Base-by-base conservation (phyloP, 495 filamentous ascomycete genomes). In the Xylaria sp. region DNA sequence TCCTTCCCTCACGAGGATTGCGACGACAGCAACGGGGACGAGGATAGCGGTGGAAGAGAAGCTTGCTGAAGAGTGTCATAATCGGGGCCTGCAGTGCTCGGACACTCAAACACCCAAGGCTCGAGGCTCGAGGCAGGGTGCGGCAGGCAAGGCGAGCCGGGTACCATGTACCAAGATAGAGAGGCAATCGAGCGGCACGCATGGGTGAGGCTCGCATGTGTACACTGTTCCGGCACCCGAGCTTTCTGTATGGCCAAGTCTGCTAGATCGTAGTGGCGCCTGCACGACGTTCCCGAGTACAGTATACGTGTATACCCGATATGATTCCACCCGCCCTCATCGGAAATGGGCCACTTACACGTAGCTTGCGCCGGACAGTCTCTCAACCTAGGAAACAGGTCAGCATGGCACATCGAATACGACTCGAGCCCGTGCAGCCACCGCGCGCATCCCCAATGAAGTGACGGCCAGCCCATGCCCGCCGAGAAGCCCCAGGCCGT, bases 291-390 rank as follows among this genome's bases (percentile, higher is more conserved):
- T 73, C 73, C 77, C 75, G 75, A 77, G 29, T 65, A 77, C 55
- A 72, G 74, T 41, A 75, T 70, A 64, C 71, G 74, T 37, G 74
- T 37, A 75, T 71, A 52, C 70, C 70, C 73, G 76, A 74, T 74
- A 55, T 31, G 61, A 70, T 63, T 52, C 69, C 69, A 65, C 61
- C 69, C 69, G 61, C 69, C 61, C 69, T 63, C 75, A 72, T 79
- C 77, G 77, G 77, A 79, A 76, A 77, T 62, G 75, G 73, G 77
- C 61, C 72, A 71, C 75, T 73, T 73, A 76, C 68, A 74, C 69
- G 77, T 76, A 74, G 70, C 73, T 75, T 37, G 71, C 75, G 71
- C 73, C 72, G 73, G 44, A 64, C 65, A 68, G 46, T 31, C 61
- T 73, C 72, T 77, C 53, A 52, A 62, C 63, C 63, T 71, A 53